Conservation (phyloP, 2,329 filamentous ascomycete species). For the Microdochium trichocladiopsis region DNA sequence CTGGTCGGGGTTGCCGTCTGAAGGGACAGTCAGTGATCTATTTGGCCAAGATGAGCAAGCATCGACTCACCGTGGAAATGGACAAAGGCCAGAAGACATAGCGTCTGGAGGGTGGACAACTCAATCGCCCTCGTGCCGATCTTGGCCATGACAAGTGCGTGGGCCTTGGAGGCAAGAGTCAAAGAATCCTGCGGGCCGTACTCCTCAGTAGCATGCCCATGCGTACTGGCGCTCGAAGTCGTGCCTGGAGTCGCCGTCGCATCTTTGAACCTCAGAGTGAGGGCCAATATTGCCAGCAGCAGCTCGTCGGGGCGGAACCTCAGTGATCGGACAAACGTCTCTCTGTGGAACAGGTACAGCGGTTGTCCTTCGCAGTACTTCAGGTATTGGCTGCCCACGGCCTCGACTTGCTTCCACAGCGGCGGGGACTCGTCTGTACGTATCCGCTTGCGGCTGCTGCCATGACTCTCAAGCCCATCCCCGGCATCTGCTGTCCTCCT, state of each 20-base stretch:
- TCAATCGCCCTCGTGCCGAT: neutral
- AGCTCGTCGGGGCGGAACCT: neutral
- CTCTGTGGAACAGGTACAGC: neutral
- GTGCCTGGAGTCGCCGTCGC: neutral
- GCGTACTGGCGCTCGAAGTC: neutral
- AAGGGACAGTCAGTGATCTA: neutral
- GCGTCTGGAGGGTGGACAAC: neutral
- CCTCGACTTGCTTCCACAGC: neutral
- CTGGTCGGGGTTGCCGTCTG: constrained; percentile 36
- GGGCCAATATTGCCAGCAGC: neutral
- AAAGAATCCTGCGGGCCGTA: neutral
- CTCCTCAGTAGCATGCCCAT: neutral
- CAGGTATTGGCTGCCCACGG: neutral
- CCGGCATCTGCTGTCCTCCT: neutral
- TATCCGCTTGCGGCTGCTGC: neutral
- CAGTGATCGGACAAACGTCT: neutral
- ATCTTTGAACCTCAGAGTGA: neutral
- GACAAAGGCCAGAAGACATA: constrained; percentile 1
- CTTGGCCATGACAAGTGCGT: neutral
- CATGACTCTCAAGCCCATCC: neutral
- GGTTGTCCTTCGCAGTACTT: neutral
- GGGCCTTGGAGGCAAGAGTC: neutral
- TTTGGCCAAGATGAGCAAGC: neutral
- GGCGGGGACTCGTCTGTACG: neutral
- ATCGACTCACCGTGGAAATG: constrained; percentile 1